Percentiles rank a stretch among this genome's conserved stretches.
These are phyloP conservation scores for Marasmius tenuissimus DNA, from an alignment of 1,284 basidiomycete species.

Conservation along the genomic window DNA sequence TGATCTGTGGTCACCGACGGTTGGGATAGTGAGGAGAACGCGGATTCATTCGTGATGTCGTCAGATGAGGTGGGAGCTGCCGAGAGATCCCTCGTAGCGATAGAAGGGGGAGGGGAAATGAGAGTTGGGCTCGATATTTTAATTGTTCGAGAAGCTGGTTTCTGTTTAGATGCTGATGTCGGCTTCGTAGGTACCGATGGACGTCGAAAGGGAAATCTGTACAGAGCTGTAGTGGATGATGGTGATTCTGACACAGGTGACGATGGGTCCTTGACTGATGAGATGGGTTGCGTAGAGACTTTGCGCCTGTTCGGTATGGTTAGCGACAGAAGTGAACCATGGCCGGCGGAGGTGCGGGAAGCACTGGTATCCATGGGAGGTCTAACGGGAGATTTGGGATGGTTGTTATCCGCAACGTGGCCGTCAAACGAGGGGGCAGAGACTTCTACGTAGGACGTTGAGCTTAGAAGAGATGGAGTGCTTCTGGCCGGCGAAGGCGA, in stretches of 20 bases:
- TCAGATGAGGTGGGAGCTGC: neutral
- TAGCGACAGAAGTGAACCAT: neutral
- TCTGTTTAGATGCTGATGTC: neutral
- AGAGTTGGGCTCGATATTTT: neutral
- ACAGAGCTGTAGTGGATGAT: neutral
- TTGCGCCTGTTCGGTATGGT: neutral
- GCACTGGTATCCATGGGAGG: too few relatives aligned
- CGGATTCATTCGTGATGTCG: neutral
- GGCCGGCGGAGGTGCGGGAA: too few relatives aligned
- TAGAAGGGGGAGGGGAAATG: neutral
- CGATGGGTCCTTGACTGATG: neutral
- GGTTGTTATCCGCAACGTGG: neutral
- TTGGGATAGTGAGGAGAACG: too few relatives aligned
- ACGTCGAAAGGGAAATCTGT: neutral
- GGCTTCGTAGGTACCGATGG: neutral
- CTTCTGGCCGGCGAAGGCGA: slow-evolving; percentile 1
- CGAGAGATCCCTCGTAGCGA: neutral
- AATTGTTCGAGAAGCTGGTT: neutral
- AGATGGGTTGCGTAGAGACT: neutral
- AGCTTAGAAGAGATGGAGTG: neutral
- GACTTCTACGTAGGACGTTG: neutral
- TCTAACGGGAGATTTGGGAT: neutral
- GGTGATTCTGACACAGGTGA: neutral
- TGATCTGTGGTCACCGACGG: neutral
- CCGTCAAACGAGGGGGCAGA: neutral